A percentile compares a stretch with the other conserved stretches of the same genome.
Evolutionary conservation across 495 filamentous ascomycete species (phyloP).

Genomic region (Evernia prunastri): DNA sequence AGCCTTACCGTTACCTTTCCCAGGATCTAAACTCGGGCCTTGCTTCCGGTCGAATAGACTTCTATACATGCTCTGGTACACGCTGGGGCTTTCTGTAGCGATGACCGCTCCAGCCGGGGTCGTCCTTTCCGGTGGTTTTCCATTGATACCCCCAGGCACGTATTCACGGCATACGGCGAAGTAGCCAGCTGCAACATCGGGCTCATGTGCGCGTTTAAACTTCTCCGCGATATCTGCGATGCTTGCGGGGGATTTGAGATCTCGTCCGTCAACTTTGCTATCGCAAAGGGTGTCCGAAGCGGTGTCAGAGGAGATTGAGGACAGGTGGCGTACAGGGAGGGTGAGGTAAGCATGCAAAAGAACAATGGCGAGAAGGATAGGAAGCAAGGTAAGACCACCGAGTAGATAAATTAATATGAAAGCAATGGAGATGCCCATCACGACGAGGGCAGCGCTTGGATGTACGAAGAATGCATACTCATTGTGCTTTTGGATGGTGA

Average conservation of each 20-base stretch:
- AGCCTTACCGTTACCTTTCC: conserved; percentile 49
- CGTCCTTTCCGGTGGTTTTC: conserved; percentile 80
- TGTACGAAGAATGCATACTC: background rate
- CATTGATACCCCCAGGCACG: conserved; percentile 81
- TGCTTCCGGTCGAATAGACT: conserved; percentile 87
- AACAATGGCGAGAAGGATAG: conserved; percentile 58
- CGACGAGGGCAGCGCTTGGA: conserved; percentile 8
- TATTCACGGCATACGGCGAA: conserved; percentile 94
- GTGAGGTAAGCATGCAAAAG: conserved; percentile 64
- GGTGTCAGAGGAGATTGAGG: conserved; percentile 35
- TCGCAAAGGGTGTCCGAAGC: conserved; percentile 28
- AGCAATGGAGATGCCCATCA: conserved; percentile 61
- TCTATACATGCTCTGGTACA: conserved; percentile 96
- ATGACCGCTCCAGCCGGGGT: conserved; percentile 69
- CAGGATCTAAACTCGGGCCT: conserved; percentile 40
- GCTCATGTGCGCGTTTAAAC: conserved; percentile 54
- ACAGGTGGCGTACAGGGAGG: conserved; percentile 45
- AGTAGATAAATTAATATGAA: conserved; percentile 75
- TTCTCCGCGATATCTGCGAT: conserved; percentile 43
- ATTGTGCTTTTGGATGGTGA: conserved; percentile 4
- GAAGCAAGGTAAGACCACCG: conserved; percentile 87
- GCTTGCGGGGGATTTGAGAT: conserved; percentile 44
- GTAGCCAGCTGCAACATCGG: conserved; percentile 86
- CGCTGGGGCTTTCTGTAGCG: conserved; percentile 73
- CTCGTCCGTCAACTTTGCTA: conserved; percentile 43